Evolutionary conservation across 371 early-diverging fungal genomes (phyloP).

Genomic region (Fennellomyces sp.): DNA sequence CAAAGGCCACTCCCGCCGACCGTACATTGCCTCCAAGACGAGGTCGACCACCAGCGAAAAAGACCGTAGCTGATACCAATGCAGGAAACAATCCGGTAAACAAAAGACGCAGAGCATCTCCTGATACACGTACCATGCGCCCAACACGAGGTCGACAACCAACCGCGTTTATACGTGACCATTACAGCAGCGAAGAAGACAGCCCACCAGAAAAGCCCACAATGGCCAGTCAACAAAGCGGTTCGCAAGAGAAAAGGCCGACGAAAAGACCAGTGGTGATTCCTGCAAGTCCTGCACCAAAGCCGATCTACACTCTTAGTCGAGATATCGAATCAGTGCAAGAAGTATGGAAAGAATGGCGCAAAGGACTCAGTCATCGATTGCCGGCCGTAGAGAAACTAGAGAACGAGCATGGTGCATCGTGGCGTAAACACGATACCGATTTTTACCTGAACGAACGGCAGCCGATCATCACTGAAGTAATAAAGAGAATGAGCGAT

Average conservation of each 20-base stretch:
- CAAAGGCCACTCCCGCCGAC: too few relatives aligned
- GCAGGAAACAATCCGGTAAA: too few relatives aligned
- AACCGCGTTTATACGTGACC: too few relatives aligned
- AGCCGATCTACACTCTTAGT: background rate
- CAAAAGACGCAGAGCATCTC: too few relatives aligned
- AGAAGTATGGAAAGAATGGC: background rate
- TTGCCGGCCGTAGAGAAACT: background rate
- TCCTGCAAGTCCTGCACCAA: background rate
- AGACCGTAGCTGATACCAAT: too few relatives aligned
- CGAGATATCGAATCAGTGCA: background rate
- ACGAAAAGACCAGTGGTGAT: background rate
- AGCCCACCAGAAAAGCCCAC: too few relatives aligned
- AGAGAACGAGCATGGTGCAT: background rate
- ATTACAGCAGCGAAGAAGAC: too few relatives aligned
- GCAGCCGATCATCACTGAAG: background rate
- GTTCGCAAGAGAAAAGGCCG: background rate
- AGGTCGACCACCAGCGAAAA: too few relatives aligned
- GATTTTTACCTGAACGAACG: background rate
- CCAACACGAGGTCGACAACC: too few relatives aligned
- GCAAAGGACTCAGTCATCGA: background rate
- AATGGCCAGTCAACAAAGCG: too few relatives aligned
- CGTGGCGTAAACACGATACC: background rate
- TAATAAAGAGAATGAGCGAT: background rate
- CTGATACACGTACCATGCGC: too few relatives aligned
- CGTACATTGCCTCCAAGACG: too few relatives aligned